Base-by-base conservation (phyloP, 2,329 filamentous ascomycete genomes). In the Penicillium sp. region DNA sequence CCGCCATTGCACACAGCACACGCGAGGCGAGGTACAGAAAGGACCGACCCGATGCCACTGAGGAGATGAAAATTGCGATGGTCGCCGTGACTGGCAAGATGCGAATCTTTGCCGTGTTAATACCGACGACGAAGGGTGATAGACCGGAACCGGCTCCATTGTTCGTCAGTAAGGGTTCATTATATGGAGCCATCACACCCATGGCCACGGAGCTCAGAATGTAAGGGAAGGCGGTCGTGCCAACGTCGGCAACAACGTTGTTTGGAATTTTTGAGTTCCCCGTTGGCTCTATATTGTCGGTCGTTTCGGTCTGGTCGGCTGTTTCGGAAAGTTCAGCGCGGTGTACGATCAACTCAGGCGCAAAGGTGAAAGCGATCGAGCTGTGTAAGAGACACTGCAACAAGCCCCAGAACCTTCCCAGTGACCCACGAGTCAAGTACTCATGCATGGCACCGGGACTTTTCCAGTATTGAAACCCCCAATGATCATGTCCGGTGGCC, bases 1-100 rank as follows among this genome's bases (percentile, higher is more conserved):
- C 70, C 19, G 83, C 80, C 21, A 87, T 72, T 18, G 78, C 79
- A 42, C 83, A 72, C 36, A 87, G 71, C 33, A 83, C 79, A 30
- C 83, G 80, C 48, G 79, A 83, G 45, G 80, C 80, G 7, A 81
- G 83, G 66, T 85, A 86, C 40, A 90, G 77, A 64, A 87, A 86
- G 10, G 84, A 84, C 67, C 85, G 87, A 50, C 83, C 86, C 7
- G 86, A 86, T 0, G 84, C 86, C 45, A 89, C 78, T 3, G 89
- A 86, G 4, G 85, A 86, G 0, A 86, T 84, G 14, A 90, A 72
- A 6, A 91, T 78, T 11, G 88, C 78, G 13, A 79, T 80, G 58
- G 89, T 90, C 70, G 88, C 81, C 56, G 89, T 79, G 44, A 78
- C 70, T 1, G 81, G 78, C 3, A 87, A 73, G 9, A 79, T 73